These are phyloP conservation scores for Iberis pinnata DNA, from an alignment of 345 rosid genomes.

Conservation along the genomic window DNA sequence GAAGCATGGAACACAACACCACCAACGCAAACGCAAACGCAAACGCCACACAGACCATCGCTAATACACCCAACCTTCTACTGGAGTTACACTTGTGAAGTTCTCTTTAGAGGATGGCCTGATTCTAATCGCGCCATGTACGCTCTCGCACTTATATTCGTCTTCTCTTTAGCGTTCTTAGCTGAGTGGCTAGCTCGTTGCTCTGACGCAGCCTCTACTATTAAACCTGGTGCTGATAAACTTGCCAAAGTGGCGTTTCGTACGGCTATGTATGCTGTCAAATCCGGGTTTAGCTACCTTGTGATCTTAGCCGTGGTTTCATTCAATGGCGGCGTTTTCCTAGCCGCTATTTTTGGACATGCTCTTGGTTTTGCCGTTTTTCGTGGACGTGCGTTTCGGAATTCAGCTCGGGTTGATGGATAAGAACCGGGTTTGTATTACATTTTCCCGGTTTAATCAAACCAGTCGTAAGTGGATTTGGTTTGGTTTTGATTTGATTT, in stretches of 20 bases:
- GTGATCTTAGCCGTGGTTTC: slow-evolving; percentile 80
- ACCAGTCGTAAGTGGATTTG: too few relatives aligned
- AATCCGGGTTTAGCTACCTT: slow-evolving; percentile 53
- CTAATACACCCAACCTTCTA: slow-evolving; percentile 42
- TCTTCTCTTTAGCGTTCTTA: slow-evolving; percentile 48
- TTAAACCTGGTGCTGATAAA: slow-evolving; percentile 46
- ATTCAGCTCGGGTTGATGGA: slow-evolving; percentile 24
- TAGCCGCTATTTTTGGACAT: slow-evolving; percentile 60
- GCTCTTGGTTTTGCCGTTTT: slow-evolving; percentile 63
- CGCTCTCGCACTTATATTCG: slow-evolving; percentile 51
- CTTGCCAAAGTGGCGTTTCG: slow-evolving; percentile 46
- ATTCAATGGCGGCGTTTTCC: slow-evolving; percentile 68
- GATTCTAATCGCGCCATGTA: slow-evolving; percentile 56
- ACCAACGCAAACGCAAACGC: too few relatives aligned
- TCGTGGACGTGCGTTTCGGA: slow-evolving; percentile 43
- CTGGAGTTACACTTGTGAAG: slow-evolving; percentile 57
- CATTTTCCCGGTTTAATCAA: background rate
- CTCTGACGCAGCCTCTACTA: slow-evolving; percentile 27
- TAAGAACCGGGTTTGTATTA: slow-evolving; percentile 16
- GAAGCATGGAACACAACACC: slow-evolving; percentile 30
- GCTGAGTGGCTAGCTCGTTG: slow-evolving; percentile 49
- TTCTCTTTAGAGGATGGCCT: slow-evolving; percentile 81
- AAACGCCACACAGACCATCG: slow-evolving; percentile 25
- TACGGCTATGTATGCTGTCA: slow-evolving; percentile 46
- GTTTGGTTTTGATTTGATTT: background rate